Conservation (phyloP, 352 stramenopile genomes). For the Thalassiosira exigua region DNA sequence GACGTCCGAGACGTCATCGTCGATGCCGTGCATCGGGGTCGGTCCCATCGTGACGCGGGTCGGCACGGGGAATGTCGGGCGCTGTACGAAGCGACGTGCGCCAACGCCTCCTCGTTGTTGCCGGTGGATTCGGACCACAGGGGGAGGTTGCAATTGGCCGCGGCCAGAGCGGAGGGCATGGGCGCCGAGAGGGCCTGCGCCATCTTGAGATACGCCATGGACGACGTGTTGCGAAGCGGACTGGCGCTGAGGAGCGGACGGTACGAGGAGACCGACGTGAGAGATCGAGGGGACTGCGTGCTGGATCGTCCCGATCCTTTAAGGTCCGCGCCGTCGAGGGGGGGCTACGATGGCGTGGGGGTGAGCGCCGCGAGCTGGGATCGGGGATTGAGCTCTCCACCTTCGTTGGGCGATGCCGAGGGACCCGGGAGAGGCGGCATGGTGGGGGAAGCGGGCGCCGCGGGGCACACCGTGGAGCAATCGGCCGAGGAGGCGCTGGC, state of each 20-base stretch:
- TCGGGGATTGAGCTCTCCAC: too few relatives aligned
- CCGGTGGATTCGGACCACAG: constrained; percentile 83
- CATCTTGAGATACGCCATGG: constrained; percentile 85
- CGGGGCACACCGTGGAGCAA: constrained; percentile 60
- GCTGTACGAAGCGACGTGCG: constrained; percentile 75
- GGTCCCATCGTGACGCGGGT: constrained; percentile 44
- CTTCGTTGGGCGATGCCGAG: background rate
- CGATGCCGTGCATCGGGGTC: constrained; percentile 70
- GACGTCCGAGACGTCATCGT: constrained; percentile 80
- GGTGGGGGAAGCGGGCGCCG: constrained; percentile 3
- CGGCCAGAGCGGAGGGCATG: constrained; percentile 75
- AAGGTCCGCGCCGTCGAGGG: constrained; percentile 19
- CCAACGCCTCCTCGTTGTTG: constrained; percentile 67
- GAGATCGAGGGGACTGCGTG: constrained; percentile 75
- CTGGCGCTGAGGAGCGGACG: constrained; percentile 41
- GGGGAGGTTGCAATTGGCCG: constrained; percentile 72
- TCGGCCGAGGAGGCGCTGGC: constrained; percentile 71
- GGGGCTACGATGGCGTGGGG: constrained; percentile 6
- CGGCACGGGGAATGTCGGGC: constrained; percentile 64
- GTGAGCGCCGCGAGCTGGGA: background rate
- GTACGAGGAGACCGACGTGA: constrained; percentile 47
- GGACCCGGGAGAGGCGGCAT: background rate
- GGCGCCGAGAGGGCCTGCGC: constrained; percentile 71
- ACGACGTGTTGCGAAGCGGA: constrained; percentile 79
- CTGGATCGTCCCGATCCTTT: constrained; percentile 56